phyloP scores from a whole-genome alignment of 2,329 filamentous ascomycete genomes.

The Diplodia scrobiculata region DNA sequence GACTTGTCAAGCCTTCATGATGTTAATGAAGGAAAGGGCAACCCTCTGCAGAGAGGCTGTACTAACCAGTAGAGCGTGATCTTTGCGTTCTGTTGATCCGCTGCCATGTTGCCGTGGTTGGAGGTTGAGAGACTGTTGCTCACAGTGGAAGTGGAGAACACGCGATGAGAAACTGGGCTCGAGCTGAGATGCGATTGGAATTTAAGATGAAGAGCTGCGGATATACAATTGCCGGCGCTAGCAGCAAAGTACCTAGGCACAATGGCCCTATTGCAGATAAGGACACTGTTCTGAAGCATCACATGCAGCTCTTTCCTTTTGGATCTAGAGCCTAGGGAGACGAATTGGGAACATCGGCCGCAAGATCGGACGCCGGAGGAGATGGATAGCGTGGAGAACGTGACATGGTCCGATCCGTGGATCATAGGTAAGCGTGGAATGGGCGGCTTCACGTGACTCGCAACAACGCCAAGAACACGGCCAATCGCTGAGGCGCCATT shows the following conservation, averaged over 20 bases:
- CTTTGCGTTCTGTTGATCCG: conserved; percentile 38
- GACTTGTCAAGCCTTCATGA: conserved; percentile 75
- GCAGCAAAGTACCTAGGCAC: conserved; percentile 25
- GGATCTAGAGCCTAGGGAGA: neutral
- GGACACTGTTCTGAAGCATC: conserved; percentile 8
- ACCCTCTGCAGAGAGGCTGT: neutral
- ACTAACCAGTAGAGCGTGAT: conserved; percentile 43
- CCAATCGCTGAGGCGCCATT: conserved; percentile 2
- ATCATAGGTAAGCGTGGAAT: neutral
- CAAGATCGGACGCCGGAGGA: neutral
- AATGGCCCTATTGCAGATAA: neutral
- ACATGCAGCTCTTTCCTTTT: conserved; percentile 1
- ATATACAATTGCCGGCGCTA: conserved; percentile 22
- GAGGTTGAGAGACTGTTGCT: neutral
- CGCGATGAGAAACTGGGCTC: neutral
- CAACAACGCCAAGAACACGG: neutral
- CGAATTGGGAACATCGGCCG: neutral
- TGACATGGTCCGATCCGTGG: neutral
- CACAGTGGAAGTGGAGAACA: neutral
- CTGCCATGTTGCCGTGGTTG: conserved; percentile 30
- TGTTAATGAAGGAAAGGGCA: neutral
- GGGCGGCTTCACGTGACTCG: neutral
- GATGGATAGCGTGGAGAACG: neutral
- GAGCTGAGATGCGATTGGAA: neutral
- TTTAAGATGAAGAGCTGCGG: conserved; percentile 19